Conservation (phyloP, 495 filamentous ascomycete species). For the Podospora conica region DNA sequence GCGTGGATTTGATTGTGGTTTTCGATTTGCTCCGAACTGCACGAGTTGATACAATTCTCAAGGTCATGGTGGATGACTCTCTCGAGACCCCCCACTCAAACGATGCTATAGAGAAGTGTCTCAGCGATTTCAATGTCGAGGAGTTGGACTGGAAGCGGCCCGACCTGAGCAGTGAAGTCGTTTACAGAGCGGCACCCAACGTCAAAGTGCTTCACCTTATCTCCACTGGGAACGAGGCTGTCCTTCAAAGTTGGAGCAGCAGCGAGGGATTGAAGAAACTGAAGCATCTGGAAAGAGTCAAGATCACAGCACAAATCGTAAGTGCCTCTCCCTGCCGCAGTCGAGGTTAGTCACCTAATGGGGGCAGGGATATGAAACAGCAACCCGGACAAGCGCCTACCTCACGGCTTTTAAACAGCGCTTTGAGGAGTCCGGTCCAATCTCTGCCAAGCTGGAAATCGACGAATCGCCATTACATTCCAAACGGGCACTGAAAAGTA, state of each 20-base stretch:
- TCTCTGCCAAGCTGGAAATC: no score
- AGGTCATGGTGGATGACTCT: conserved; percentile 26
- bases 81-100: conserved; percentile 23
- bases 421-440: no score
- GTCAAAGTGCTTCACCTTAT: conserved; percentile 20
- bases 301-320: background rate
- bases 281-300: background rate
- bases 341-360: no score
- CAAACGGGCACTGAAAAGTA: background rate
- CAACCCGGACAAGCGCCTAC: no score
- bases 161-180: conserved; percentile 21
- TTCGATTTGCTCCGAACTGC: conserved; percentile 8
- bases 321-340: background rate
- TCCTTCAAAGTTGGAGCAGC: conserved; percentile 23
- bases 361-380: no score
- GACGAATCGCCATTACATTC: background rate
- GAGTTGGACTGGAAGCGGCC: conserved; percentile 27
- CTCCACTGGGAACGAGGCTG: conserved; percentile 25
- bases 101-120: conserved; percentile 18
- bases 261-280: conserved; percentile 12
- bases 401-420: no score
- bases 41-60: conserved; percentile 20
- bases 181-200: conserved; percentile 12
- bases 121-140: conserved; percentile 18
- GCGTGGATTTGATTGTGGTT: background rate